A percentile compares a stretch with the other conserved stretches of the same genome.
phyloP scores from a whole-genome alignment of 192 early-diverging fungal species.

The Coemansia javaensis region DNA sequence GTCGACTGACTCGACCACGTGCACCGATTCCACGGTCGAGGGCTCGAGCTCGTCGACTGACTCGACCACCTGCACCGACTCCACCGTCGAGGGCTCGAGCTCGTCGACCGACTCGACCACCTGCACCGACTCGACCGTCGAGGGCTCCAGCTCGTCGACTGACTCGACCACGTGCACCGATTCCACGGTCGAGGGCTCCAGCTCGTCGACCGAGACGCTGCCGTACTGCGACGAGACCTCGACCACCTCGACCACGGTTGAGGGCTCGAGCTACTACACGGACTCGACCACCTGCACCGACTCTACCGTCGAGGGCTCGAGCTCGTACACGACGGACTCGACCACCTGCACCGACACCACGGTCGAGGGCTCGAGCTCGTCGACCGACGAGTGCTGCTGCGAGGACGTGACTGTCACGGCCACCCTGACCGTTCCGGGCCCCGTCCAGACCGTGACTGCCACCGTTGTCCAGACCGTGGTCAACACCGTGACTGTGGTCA shows the following conservation, averaged over 20 bases:
- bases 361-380: background rate
- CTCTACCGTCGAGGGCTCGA: background rate
- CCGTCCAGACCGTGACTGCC: constrained; percentile 12
- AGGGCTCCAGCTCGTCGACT: no score
- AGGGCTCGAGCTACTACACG: no score
- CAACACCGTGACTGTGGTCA: constrained; percentile 8
- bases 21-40: no score
- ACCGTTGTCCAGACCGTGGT: constrained; percentile 9
- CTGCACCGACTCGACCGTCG: constrained; percentile 2
- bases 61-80: constrained; percentile 4
- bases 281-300: no score
- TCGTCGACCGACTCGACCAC: constrained; percentile 2
- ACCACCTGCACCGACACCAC: background rate
- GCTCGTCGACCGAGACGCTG: no score
- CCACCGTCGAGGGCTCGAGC: background rate
- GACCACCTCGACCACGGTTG: constrained; percentile 3
- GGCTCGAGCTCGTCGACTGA: constrained; percentile 2
- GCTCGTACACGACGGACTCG: constrained; percentile 5
- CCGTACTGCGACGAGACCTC: constrained; percentile 28
- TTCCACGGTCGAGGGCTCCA: no score
- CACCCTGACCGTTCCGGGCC: constrained; percentile 19
- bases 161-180: no score
- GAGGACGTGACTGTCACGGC: constrained; percentile 36
- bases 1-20: no score
- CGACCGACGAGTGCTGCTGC: constrained; percentile 37